Conservation (phyloP, 2,329 filamentous ascomycete species). For the Cryphonectria radicalis region DNA sequence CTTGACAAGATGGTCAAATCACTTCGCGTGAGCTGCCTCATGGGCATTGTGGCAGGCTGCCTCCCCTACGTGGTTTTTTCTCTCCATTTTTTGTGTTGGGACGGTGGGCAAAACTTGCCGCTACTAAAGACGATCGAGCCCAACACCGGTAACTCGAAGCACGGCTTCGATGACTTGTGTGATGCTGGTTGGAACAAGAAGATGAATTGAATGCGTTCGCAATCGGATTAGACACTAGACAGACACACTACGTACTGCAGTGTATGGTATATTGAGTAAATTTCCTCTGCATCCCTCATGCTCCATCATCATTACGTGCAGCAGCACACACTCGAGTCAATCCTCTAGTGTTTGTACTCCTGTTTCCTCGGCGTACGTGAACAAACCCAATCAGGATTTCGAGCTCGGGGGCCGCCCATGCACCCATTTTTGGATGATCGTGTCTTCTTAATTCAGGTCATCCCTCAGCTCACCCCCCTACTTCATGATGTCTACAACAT, state of each 20-base stretch:
- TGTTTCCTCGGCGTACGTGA: not conserved
- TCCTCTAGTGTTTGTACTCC: not conserved
- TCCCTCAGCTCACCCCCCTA: not conserved
- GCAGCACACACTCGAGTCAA: not conserved
- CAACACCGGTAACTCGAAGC: too few species aligned
- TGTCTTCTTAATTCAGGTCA: not conserved
- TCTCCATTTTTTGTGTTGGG: too few species aligned
- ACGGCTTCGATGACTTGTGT: too few species aligned
- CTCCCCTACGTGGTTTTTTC: too few species aligned
- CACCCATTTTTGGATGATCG: not conserved
- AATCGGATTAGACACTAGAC: conserved; percentile 18
- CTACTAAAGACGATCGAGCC: too few species aligned
- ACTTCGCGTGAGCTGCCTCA: too few species aligned
- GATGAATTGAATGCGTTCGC: not conserved
- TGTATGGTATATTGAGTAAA: conserved; percentile 17
- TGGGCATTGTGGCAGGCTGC: too few species aligned
- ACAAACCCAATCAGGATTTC: not conserved
- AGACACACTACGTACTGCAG: conserved; percentile 20
- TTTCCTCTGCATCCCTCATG: not conserved
- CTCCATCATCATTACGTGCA: conserved; percentile 7
- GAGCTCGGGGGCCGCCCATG: conserved; percentile 3
- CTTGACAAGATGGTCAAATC: not conserved
- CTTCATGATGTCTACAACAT: conserved; percentile 34
- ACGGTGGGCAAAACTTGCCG: too few species aligned
- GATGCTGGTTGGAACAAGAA: not conserved